Evolutionary conservation across 2,329 filamentous ascomycete genomes (phyloP).

Genomic region (Neocatenulostroma microsporum): DNA sequence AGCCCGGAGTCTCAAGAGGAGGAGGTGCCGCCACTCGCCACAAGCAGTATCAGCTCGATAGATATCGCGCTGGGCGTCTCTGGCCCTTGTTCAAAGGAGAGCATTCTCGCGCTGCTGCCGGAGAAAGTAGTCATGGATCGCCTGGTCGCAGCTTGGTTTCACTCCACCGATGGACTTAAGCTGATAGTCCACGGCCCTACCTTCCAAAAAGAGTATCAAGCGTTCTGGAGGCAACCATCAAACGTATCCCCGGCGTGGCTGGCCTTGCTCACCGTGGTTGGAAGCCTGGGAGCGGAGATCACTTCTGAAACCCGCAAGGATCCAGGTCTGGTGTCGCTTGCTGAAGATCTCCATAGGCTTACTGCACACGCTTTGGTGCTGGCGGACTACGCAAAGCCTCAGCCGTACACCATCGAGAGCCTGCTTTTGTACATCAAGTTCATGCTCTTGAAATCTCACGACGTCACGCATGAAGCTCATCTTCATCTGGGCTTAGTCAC

Average conservation of each 20-base stretch:
- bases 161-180: not conserved
- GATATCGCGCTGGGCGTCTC: not conserved
- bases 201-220: conserved; percentile 1
- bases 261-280: not conserved
- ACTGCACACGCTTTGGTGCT: conserved; percentile 1
- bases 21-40: not conserved
- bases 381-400: conserved; percentile 1
- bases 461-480: conserved; percentile 1
- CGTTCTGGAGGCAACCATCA: not conserved
- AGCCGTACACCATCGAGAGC: not conserved
- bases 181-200: not conserved
- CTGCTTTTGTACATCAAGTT: conserved; percentile 1
- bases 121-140: not conserved
- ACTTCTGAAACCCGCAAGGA: not conserved
- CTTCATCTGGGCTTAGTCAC: not conserved
- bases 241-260: conserved; percentile 1
- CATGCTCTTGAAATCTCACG: not conserved
- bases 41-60: not conserved
- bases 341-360: not conserved
- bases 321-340: not conserved
- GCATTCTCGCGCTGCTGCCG: not conserved
- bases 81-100: not conserved
- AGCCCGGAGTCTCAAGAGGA: not conserved
- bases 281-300: not conserved
- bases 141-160: not conserved